Evolutionary conservation across 345 rosid genomes (phyloP), one percentile per base, ranked within the genome.

Genomic region (Rhodamnia rubescens): DNA sequence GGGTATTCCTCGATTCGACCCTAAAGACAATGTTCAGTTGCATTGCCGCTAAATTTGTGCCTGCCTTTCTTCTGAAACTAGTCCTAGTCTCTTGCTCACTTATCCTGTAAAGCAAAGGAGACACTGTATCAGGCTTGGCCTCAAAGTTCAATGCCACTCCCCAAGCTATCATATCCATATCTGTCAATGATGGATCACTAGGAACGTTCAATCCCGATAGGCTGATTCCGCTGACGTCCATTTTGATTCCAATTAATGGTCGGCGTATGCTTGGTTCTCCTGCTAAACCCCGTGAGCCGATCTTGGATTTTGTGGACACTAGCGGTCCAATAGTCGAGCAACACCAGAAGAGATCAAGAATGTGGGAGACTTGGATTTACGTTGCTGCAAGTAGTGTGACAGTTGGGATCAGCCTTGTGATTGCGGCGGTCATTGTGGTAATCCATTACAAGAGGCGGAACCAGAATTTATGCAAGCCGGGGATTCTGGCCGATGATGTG

Each of bases 11-110:
- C 92, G 92, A 4, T 90, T 88, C 89, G 88, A 82, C 64, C 93
- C 94, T 13, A 78, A 20, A 69, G 95, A 90, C 50, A 92, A 89
- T 26, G 88, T 87, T 53, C 89, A 59, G 58, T 55, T 96, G 61
- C 90, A 83, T 59, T 96, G 54, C 95, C 96, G 4, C 64, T 96
- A 74, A 92, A 87, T 84, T 96, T 95, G 98, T 83, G 89, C 94
- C 24, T 95, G 99, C 64, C 92, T 94, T 15, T 84, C 88, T 56
- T 82, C 91, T 85, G 90, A 87, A 85, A 82, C 74, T 21, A 55
- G 50, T 56, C 84, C 59, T 40, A 87, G 90, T 57, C 85, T 93
- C 58, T 87, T 94, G 82, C 86, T 94, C 16, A 88, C 98, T 59
- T 96, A 94, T 87, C 98, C 98, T 0, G 92, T 92, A 69, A 89